A percentile compares a stretch with the other conserved stretches of the same genome.
Conservation (phyloP, 768 basidiomycete species). For the Scleroderma bovista region DNA sequence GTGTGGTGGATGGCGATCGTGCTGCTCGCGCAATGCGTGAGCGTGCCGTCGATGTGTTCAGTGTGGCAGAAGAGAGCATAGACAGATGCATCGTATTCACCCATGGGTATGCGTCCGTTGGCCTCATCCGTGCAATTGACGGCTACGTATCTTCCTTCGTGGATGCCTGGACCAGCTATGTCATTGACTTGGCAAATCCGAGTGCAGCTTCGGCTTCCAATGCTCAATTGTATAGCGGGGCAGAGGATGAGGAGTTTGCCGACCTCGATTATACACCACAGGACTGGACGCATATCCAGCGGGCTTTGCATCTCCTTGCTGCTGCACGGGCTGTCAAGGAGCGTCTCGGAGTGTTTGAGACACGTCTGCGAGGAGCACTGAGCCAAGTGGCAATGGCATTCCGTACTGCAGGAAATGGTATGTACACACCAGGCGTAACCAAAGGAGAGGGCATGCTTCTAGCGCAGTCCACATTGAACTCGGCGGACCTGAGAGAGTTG, state of each 20-base stretch:
- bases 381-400: slow-evolving; percentile 56
- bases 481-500: slow-evolving; percentile 53
- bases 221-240: slow-evolving; percentile 21
- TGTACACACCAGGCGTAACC: slow-evolving; percentile 51
- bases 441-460: slow-evolving; percentile 71
- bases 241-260: slow-evolving; percentile 55
- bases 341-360: slow-evolving; percentile 64
- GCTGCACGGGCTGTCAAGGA: slow-evolving; percentile 70
- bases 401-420: slow-evolving; percentile 47
- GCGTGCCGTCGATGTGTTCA: slow-evolving; percentile 67
- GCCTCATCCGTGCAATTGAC: slow-evolving; percentile 72
- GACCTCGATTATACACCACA: slow-evolving; percentile 83
- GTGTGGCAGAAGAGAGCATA: slow-evolving; percentile 74
- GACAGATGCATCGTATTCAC: slow-evolving; percentile 74
- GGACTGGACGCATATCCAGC: slow-evolving; percentile 87
- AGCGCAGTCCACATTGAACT: slow-evolving; percentile 81
- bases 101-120: slow-evolving; percentile 79
- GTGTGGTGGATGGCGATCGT: slow-evolving; percentile 31
- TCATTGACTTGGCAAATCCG: slow-evolving; percentile 35
- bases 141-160: slow-evolving; percentile 67
- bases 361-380: slow-evolving; percentile 55
- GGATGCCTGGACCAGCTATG: slow-evolving; percentile 51
- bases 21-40: slow-evolving; percentile 68
- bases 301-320: slow-evolving; percentile 77
- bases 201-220: slow-evolving; percentile 22